These are phyloP conservation scores for Usnea hakonensis DNA, from an alignment of 495 filamentous ascomycete genomes.

Conservation along the genomic window DNA sequence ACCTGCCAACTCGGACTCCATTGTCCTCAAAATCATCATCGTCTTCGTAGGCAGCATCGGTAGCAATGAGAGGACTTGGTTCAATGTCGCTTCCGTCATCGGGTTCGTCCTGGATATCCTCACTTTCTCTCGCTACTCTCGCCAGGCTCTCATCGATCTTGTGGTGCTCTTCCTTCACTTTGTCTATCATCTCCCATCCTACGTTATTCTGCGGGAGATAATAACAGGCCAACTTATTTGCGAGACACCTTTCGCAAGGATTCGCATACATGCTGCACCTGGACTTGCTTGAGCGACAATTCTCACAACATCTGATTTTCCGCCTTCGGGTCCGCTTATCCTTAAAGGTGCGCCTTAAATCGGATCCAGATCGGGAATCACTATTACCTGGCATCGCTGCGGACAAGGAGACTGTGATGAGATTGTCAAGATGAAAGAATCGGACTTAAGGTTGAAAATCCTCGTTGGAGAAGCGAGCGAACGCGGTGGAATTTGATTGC, in stretches of 20 bases:
- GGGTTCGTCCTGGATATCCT: not conserved
- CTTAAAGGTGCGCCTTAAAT: not conserved
- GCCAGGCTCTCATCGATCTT: not conserved
- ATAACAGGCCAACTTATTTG: not conserved
- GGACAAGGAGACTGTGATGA: not conserved
- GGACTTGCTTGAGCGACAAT: constrained; percentile 15
- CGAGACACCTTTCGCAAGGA: not conserved
- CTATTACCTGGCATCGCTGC: not conserved
- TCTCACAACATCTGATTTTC: constrained; percentile 36
- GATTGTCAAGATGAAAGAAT: not conserved
- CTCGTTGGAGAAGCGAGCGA: not conserved
- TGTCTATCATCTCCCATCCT: not conserved
- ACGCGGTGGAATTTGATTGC: too few relatives aligned
- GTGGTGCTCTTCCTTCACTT: not conserved
- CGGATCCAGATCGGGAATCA: not conserved
- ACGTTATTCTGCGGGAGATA: not conserved
- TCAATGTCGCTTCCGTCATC: constrained; percentile 24
- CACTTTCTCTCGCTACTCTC: not conserved
- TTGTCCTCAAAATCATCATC: constrained; percentile 61
- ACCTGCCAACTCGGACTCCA: constrained; percentile 59
- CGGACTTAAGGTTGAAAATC: not conserved
- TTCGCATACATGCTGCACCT: not conserved
- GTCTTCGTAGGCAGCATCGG: constrained; percentile 61
- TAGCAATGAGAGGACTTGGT: constrained; percentile 38
- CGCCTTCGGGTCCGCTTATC: not conserved